Evolutionary conservation across 495 filamentous ascomycete species (phyloP).

Genomic region (Astrothelium subdiscretum): DNA sequence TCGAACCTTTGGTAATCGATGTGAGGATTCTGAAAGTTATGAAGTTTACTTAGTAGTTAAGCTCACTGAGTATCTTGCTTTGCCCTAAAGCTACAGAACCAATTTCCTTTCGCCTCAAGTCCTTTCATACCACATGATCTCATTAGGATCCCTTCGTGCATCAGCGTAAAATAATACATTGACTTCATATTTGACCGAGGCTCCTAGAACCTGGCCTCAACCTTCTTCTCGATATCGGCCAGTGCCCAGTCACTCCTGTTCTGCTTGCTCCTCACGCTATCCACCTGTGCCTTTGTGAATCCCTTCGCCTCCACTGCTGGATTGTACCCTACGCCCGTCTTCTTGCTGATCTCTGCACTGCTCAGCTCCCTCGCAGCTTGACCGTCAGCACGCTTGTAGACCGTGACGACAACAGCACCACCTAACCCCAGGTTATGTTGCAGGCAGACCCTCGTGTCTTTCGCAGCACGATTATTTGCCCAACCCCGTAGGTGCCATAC

Average conservation of each 20-base stretch:
- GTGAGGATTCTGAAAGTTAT: no score
- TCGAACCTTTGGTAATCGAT: no score
- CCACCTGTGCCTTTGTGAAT: constrained; percentile 65
- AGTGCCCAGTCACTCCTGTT: constrained; percentile 60
- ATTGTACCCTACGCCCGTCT: constrained; percentile 73
- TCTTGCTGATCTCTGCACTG: constrained; percentile 46
- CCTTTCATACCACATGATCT: no score
- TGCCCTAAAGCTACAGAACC: no score
- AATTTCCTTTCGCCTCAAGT: no score
- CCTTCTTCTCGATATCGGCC: constrained; percentile 58
- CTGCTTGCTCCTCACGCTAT: constrained; percentile 57
- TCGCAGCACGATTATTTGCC: constrained; percentile 78
- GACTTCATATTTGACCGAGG: not conserved
- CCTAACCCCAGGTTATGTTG: constrained; percentile 94
- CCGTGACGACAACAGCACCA: constrained; percentile 80
- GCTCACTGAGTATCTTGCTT: no score
- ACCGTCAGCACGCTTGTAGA: constrained; percentile 83
- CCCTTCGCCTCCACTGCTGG: constrained; percentile 82
- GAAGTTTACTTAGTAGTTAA: no score
- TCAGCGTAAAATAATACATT: not conserved
- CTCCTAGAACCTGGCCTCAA: constrained; percentile 46
- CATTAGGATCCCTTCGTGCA: no score
- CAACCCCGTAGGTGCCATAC: constrained; percentile 94
- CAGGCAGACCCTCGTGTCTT: constrained; percentile 56
- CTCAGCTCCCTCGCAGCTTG: constrained; percentile 44